Evolutionary conservation across 1,284 basidiomycete species (phyloP).

Genomic region (Pascua sp.): DNA sequence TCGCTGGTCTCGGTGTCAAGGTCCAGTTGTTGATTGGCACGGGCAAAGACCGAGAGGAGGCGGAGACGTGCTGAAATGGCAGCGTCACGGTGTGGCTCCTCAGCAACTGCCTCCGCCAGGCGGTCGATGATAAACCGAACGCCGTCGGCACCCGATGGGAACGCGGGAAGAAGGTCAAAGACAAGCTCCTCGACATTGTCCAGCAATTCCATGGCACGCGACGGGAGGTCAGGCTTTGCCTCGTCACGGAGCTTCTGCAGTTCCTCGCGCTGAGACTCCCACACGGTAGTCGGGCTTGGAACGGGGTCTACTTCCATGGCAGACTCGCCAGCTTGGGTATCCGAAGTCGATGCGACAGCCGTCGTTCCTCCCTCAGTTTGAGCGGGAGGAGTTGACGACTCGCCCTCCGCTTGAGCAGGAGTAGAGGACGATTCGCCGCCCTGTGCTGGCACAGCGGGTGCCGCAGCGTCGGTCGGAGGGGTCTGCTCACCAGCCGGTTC

Average conservation of each 20-base stretch:
- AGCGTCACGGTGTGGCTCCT: conserved; percentile 55
- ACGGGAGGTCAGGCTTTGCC: conserved; percentile 63
- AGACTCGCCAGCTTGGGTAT: conserved; percentile 5
- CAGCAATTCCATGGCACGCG: conserved; percentile 70
- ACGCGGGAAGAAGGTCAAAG: conserved; percentile 80
- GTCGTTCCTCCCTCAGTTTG: conserved; percentile 1
- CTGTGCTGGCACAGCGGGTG: not conserved
- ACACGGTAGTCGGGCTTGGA: conserved; percentile 12
- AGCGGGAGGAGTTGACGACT: not conserved
- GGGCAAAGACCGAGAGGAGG: conserved; percentile 69
- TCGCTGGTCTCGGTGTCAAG: conserved; percentile 36
- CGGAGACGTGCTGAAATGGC: conserved; percentile 75
- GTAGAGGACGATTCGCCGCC: not conserved
- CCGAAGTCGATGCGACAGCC: conserved; percentile 6
- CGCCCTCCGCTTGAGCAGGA: not conserved
- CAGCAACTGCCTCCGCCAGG: conserved; percentile 17
- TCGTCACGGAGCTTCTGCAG: conserved; percentile 66
- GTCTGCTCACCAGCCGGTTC: conserved; percentile 25
- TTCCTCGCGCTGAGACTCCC: conserved; percentile 42
- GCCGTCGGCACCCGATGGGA: conserved; percentile 54
- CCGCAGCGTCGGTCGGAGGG: conserved; percentile 5
- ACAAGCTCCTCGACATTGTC: conserved; percentile 83
- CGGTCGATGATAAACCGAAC: conserved; percentile 26
- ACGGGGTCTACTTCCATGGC: conserved; percentile 21
- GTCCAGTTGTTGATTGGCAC: conserved; percentile 6